Base-by-base conservation (phyloP, 768 basidiomycete genomes). In the Phaeotremella skinneri region DNA sequence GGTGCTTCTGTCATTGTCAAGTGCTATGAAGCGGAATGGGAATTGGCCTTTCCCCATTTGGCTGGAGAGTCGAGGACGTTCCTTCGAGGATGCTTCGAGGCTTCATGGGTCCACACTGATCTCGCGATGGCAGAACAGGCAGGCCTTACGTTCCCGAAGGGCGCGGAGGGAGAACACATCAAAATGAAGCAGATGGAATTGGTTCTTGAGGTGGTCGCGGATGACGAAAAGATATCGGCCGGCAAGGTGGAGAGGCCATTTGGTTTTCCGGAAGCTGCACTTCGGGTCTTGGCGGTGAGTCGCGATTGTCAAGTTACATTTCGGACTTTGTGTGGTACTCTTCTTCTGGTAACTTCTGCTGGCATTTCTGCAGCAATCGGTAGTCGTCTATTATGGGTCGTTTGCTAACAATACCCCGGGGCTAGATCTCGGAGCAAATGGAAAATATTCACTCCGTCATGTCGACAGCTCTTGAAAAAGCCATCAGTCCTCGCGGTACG, bases 251-350 rank as follows among this genome's bases (percentile, higher is more conserved):
- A 37, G 16, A n/a, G 55, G 3, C 49, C 48, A 14, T 11, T 14
- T 25, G 48, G 45, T 14, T n/a, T 56, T 13, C 60, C 60, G 27
- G 51, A 52, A 3, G 30, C 4, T 25, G 55, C 47, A 6, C 20
- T 62, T 25, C 47, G 43, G 31, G 42, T 57, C 11, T 30, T 62
- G 21, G 55, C 56, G 32, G 60, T 62, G 55, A 39, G 60, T 62
- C 14, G 9, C 37, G 37, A 9, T 39, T n/a, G n/a, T n/a, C n/a
- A n/a, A n/a, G n/a, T n/a, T n/a, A n/a, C n/a, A n/a, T n/a, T n/a
- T n/a, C n/a, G n/a, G n/a, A n/a, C n/a, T n/a, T n/a, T n/a, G n/a
- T n/a, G n/a, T n/a, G n/a, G n/a, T n/a, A n/a, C n/a, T n/a, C n/a
- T n/a, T n/a, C n/a, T n/a, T n/a, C n/a, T n/a, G n/a, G n/a, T n/a